phyloP scores from a whole-genome alignment of 2,329 filamentous ascomycete species.

The Aspergillus bombycis region DNA sequence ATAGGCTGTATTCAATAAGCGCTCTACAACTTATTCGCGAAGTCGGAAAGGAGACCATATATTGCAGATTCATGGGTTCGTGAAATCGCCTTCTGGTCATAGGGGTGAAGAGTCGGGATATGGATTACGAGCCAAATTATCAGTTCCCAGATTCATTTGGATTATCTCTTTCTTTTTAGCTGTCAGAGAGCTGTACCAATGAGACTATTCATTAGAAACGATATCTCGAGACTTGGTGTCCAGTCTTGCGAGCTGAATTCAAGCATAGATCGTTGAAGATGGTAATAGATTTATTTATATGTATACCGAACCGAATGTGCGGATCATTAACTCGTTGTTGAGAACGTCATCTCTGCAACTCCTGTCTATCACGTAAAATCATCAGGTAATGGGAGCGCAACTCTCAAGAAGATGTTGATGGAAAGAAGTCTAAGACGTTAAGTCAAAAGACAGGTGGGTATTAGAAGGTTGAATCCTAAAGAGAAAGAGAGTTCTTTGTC shows the following conservation, averaged over 20 bases:
- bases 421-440: conserved; percentile 33
- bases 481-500: conserved; percentile 22
- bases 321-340: conserved; percentile 39
- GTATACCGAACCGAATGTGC: conserved; percentile 14
- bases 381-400: conserved; percentile 16
- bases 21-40: conserved; percentile 2
- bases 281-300: conserved; percentile 18
- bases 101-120: not conserved
- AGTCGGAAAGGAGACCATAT: not conserved
- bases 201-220: not conserved
- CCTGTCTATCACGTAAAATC: conserved; percentile 20
- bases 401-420: conserved; percentile 13
- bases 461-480: conserved; percentile 49
- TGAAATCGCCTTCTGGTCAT: not conserved
- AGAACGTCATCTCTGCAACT: conserved; percentile 33
- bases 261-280: conserved; percentile 2
- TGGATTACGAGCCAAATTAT: conserved; percentile 1
- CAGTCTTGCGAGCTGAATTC: not conserved
- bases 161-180: conserved; percentile 17
- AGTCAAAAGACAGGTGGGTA: conserved; percentile 35
- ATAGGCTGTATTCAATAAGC: not conserved
- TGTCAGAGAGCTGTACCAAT: conserved; percentile 5
- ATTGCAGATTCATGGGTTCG: not conserved
- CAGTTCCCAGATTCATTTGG: conserved; percentile 10
- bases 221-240: not conserved